Percentiles rank a stretch among this genome's conserved stretches.
Conservation (phyloP, 2,329 filamentous ascomycete species). For the Fusarium sp. region DNA sequence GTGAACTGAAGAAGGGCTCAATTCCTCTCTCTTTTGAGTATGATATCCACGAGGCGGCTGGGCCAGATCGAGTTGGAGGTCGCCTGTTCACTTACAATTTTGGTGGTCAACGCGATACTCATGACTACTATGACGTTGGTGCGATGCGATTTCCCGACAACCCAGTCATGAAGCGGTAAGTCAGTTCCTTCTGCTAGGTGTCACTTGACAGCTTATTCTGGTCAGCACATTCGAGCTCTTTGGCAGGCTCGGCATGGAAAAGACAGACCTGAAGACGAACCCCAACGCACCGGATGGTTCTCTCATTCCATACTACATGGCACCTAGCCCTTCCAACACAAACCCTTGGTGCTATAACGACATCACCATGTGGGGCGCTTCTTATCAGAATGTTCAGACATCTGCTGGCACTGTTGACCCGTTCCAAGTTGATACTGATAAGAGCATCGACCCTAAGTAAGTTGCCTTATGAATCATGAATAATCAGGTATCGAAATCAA, state of each 20-base stretch:
- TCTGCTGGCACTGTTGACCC: background rate
- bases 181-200: rapidly evolving
- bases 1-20: background rate
- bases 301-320: conserved; percentile 12
- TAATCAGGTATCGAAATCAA: background rate
- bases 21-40: conserved; percentile 1
- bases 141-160: conserved; percentile 27
- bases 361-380: conserved; percentile 1
- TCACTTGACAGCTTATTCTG: background rate
- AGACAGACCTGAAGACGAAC: background rate
- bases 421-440: background rate
- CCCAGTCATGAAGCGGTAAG: conserved; percentile 11
- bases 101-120: background rate
- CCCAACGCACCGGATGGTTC: background rate
- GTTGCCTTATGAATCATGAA: background rate
- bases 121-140: conserved; percentile 27
- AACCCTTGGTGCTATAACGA: conserved; percentile 19
- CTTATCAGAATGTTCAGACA: background rate
- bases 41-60: conserved; percentile 20
- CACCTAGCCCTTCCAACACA: background rate
- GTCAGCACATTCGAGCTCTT: conserved; percentile 4
- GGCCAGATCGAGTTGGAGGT: background rate
- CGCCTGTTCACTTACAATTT: conserved; percentile 29
- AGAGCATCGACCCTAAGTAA: background rate
- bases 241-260: background rate